These are phyloP conservation scores for Cucurbita argyrosperma DNA, from an alignment of 306 rosid genomes.

Conservation along the genomic window DNA sequence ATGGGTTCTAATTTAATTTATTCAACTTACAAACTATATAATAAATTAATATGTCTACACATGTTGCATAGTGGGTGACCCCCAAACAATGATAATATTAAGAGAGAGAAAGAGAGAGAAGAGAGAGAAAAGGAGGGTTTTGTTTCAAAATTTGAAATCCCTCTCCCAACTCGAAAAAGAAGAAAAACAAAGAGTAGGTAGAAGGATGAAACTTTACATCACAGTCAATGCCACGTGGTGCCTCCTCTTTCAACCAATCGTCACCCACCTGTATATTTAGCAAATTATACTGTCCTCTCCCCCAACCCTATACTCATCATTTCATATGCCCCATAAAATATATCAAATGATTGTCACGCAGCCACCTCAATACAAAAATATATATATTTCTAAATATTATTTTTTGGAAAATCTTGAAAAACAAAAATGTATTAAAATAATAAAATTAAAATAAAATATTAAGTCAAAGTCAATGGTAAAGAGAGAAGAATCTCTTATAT, in stretches of 20 bases:
- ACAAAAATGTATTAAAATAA: background rate
- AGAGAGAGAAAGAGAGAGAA: constrained; percentile 10
- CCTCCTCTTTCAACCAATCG: background rate
- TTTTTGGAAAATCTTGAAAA: background rate
- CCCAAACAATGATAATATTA: background rate
- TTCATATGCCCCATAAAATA: constrained; percentile 2
- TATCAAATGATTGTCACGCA: constrained; percentile 1
- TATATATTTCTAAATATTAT: background rate
- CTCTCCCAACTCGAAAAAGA: background rate
- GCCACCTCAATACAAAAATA: too few relatives aligned
- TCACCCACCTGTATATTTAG: background rate
- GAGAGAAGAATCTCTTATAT: constrained; percentile 37
- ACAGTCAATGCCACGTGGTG: constrained; percentile 39
- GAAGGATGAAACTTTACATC: constrained; percentile 22
- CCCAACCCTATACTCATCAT: background rate
- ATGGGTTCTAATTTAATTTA: too few relatives aligned
- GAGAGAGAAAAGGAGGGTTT: constrained; percentile 18
- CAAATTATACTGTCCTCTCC: background rate
- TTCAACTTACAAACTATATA: background rate
- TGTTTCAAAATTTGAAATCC: constrained; percentile 84
- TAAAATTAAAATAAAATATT: background rate
- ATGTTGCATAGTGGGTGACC: constrained; percentile 2
- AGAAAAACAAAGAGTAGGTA: constrained; percentile 18
- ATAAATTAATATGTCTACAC: background rate
- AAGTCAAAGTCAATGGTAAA: constrained; percentile 8